These are phyloP conservation scores for Harringtonia aguacate DNA, from an alignment of 2,329 filamentous ascomycete species.

Conservation along the genomic window DNA sequence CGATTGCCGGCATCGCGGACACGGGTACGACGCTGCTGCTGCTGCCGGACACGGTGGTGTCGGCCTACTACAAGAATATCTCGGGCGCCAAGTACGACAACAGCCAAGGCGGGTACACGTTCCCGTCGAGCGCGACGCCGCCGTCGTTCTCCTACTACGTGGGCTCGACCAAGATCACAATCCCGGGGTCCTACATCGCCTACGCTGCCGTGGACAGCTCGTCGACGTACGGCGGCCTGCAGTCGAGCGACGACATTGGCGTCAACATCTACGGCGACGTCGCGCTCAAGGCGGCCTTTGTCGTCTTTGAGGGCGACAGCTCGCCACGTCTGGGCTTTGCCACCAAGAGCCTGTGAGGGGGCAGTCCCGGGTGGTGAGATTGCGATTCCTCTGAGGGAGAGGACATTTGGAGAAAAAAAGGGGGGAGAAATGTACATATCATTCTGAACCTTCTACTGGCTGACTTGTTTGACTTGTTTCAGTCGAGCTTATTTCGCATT, in stretches of 20 bases:
- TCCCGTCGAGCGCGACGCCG: conserved; percentile 34
- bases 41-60: conserved; percentile 33
- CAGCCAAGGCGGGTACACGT: conserved; percentile 36
- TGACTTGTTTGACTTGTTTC: neutral
- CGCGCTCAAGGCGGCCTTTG: conserved; percentile 16
- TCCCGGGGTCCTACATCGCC: conserved; percentile 38
- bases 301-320: conserved; percentile 15
- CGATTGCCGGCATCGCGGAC: conserved; percentile 39
- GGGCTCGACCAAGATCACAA: conserved; percentile 31
- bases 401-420: too few species aligned
- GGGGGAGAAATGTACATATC: too few species aligned
- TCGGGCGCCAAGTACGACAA: conserved; percentile 26
- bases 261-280: conserved; percentile 17
- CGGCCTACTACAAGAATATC: conserved; percentile 40
- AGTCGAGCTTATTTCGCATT: neutral
- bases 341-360: conserved; percentile 10
- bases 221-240: conserved; percentile 56
- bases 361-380: too few species aligned
- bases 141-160: conserved; percentile 40
- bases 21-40: conserved; percentile 50
- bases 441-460: too few species aligned
- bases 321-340: conserved; percentile 15
- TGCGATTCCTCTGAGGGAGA: too few species aligned
- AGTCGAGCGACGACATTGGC: conserved; percentile 22
- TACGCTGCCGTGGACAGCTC: conserved; percentile 31